Percentiles rank a stretch among this genome's conserved stretches.
Conservation (phyloP, 352 stramenopile genomes). For the Phytophthora fragariae region DNA sequence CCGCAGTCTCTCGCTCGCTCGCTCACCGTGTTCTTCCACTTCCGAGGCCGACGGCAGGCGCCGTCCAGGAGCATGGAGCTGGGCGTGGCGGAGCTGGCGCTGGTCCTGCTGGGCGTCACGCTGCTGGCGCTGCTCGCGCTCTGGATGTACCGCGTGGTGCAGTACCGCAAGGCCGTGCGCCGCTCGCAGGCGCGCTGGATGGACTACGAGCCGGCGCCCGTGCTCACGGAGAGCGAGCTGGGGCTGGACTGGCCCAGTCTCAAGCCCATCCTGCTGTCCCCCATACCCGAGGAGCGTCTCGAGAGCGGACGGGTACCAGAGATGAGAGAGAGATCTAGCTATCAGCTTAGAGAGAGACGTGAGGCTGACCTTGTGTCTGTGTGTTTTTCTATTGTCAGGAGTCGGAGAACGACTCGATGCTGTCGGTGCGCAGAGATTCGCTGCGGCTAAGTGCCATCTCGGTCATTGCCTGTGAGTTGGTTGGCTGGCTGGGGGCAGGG, state of each 20-base stretch:
- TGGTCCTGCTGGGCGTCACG: conserved; percentile 49
- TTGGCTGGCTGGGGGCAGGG: neutral
- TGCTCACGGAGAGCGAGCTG: conserved; percentile 42
- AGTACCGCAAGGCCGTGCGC: conserved; percentile 65
- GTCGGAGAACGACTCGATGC: conserved; percentile 54
- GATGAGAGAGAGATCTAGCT: too few relatives aligned
- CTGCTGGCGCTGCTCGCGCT: conserved; percentile 51
- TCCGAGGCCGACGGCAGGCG: conserved; percentile 33
- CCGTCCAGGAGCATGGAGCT: conserved; percentile 48
- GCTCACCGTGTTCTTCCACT: conserved; percentile 34
- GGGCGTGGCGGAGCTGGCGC: conserved; percentile 47
- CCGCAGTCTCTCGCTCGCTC: neutral
- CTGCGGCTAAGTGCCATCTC: conserved; percentile 49
- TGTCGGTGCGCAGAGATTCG: conserved; percentile 47
- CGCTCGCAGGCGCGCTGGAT: conserved; percentile 76
- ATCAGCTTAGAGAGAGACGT: too few relatives aligned
- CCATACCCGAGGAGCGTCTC: conserved; percentile 68
- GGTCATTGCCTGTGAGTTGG: conserved; percentile 55
- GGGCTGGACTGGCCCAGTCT: conserved; percentile 60
- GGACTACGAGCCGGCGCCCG: conserved; percentile 49
- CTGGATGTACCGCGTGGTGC: conserved; percentile 67
- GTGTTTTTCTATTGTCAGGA: conserved; percentile 31
- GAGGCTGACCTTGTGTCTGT: neutral
- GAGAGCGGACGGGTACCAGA: conserved; percentile 54
- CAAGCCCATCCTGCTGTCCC: conserved; percentile 68